A percentile compares a stretch with the other conserved stretches of the same genome.
These are phyloP conservation scores for Astraeus odoratus DNA, from an alignment of 768 basidiomycete species.

Conservation along the genomic window DNA sequence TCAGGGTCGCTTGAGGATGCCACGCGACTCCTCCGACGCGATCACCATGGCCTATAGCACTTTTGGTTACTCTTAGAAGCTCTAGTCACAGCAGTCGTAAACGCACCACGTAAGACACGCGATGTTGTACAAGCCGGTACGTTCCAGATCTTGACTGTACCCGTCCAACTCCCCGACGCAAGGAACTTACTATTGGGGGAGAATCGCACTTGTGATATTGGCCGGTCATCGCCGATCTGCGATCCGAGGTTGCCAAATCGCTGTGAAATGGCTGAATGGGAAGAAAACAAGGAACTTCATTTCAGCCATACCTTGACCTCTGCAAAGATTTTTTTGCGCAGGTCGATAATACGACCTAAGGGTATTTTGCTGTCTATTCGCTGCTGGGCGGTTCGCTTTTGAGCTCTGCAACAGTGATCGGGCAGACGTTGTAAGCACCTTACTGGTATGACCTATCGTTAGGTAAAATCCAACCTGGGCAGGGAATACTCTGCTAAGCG, in stretches of 20 bases:
- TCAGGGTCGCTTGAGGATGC: conserved; percentile 89
- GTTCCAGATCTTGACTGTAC: conserved; percentile 91
- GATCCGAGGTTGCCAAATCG: conserved; percentile 91
- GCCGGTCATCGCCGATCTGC: conserved; percentile 95
- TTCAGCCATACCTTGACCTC: conserved; percentile 74
- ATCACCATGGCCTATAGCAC: conserved; percentile 68
- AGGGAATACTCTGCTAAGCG: conserved; percentile 90
- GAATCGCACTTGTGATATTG: conserved; percentile 90
- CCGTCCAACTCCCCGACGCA: conserved; percentile 95
- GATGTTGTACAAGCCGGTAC: conserved; percentile 84
- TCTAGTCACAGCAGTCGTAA: background rate
- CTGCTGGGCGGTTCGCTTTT: conserved; percentile 90
- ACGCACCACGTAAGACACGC: conserved; percentile 63
- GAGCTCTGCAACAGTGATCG: conserved; percentile 69
- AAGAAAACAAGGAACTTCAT: background rate
- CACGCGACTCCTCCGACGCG: conserved; percentile 94
- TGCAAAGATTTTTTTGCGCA: conserved; percentile 83
- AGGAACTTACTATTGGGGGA: conserved; percentile 85
- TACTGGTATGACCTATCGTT: conserved; percentile 44
- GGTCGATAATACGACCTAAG: conserved; percentile 82
- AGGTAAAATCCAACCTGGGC: conserved; percentile 80
- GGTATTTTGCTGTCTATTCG: conserved; percentile 83
- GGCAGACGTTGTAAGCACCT: conserved; percentile 70
- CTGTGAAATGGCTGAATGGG: conserved; percentile 31
- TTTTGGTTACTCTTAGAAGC: conserved; percentile 7